These are phyloP conservation scores for Yarrowia porcina DNA, from an alignment of 805 yeast genomes.

Conservation along the genomic window DNA sequence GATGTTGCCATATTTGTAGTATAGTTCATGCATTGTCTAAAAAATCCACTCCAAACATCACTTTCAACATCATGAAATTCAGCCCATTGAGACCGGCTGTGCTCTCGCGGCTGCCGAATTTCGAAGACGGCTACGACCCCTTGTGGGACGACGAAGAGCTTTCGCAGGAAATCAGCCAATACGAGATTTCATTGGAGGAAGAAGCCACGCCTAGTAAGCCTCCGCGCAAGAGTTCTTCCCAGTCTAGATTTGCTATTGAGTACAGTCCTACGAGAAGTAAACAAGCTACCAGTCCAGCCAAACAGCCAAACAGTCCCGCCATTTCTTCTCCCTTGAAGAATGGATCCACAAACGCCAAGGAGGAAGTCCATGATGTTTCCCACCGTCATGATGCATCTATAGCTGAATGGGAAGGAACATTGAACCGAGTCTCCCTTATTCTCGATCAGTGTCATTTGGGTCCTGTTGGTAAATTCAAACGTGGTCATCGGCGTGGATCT, in stretches of 20 bases:
- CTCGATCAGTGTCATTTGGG: slow-evolving; percentile 4
- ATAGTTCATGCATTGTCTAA: no score
- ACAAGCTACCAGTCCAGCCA: neutral
- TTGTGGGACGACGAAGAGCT: slow-evolving; percentile 28
- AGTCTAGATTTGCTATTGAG: neutral
- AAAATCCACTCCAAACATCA: neutral
- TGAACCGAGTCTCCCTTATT: slow-evolving; percentile 3
- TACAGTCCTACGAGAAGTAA: neutral
- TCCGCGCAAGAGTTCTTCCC: neutral
- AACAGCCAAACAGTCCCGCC: neutral
- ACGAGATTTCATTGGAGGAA: neutral
- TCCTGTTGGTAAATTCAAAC: neutral
- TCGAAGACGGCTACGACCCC: slow-evolving; percentile 28
- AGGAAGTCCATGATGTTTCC: no score
- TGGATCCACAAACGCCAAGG: neutral
- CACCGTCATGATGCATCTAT: neutral
- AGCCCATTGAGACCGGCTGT: slow-evolving; percentile 13
- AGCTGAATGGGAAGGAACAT: neutral
- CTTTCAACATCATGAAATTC: neutral
- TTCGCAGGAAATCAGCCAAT: slow-evolving; percentile 2
- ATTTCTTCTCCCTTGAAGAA: neutral
- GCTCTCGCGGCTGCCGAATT: neutral
- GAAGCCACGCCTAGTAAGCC: slow-evolving; percentile 2
- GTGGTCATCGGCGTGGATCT: neutral
- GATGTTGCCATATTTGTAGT: no score